Base-by-base conservation (phyloP, 2,329 filamentous ascomycete species). In the Blastomyces percursus region DNA sequence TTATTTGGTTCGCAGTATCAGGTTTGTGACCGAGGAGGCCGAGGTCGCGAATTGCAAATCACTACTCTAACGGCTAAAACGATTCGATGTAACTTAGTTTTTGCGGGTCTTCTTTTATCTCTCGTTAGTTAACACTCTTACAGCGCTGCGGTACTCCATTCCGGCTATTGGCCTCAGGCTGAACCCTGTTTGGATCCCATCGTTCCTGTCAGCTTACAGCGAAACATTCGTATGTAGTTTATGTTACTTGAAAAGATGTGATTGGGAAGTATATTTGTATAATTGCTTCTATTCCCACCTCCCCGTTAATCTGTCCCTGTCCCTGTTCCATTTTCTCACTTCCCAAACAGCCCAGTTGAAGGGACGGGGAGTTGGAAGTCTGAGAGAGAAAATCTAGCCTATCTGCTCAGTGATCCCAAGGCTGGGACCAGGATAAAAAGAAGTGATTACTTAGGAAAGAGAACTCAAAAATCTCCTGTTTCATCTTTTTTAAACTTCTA, bases 1-100 rank as follows among this genome's bases (percentile, higher is more conserved):
- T 32, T 73, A 74, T 60, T 64, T 77, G 30, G 70, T 73, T 35
- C 70, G 71, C n/a, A 68, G 63, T 7, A 66, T 63, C 30, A 19
- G 55, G 35, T 32, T 62, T 6, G 30, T 52, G 44, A 65, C 65
- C 38, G 50, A 61, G 14, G 21, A 38, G 19, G n/a, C 35, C 19
- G 1, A 40, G 55, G 21, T 38, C 6, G 38, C 4, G 14, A 58
- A 12, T 30, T 40, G 55, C 3, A 27, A 27, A 30, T 8, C 21
- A 30, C 19, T n/a, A n/a, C n/a, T 21, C 8, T n/a, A n/a, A 48
- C 44, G 9, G 2, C n/a, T 48, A 12, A n/a, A 48, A 19, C 44
- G n/a, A 19, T 44, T 16, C 14, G 19, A 21, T 21, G 7, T 1
- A 21, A 21, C n/a, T 48, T 48, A 11, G 3, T 48, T 48, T 21